Evolutionary conservation across 306 rosid genomes (phyloP), one percentile per base, ranked within the genome.

Genomic region (Fragaria vesca): DNA sequence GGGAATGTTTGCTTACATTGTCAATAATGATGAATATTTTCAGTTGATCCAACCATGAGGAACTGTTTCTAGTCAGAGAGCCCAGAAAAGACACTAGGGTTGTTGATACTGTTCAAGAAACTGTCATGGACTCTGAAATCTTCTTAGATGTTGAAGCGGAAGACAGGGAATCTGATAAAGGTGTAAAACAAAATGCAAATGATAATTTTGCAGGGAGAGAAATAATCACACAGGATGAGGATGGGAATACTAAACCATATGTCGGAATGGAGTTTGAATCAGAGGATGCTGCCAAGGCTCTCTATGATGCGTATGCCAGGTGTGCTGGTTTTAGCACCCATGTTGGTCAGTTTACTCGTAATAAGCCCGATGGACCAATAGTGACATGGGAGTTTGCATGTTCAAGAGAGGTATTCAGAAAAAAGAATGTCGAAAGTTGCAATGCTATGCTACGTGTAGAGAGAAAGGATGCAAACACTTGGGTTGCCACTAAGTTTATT

Each of bases 341-440:
- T 57, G 90, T 87, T 75, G 94, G 94, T 69, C 93, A 87, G 78
- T 92, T 90, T 76, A 87, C 75, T 72, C 91, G 91, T 74, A 54
- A 88, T 16, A 87, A 85, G 77, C 91, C 93, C 74, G 93, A 90
- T 66, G 97, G 97, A 20, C 94, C 97, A 63, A 92, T 92, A 67
- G 82, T 90, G 80, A 78, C 87, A 18, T 88, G 93, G 97, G 93
- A 92, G 38, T 87, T 88, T 80, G 82, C 89, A 26, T 92, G 97
- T 78, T 84, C 94, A 12, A 87, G 88, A 71, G 97, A 92, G 87
- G 87, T 88, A 54, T 83, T 82, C 36, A 91, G 76, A 87, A 87
- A 89, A 78, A 90, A 90, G 79, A 92, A 88, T 62, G 80, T 88
- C 34, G 94, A 85, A 80, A 90, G 91, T 77, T 92, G 97, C 84